Evolutionary conservation across 1,284 basidiomycete genomes (phyloP), one percentile per base, ranked within the genome.

Genomic region (Cryptococcus deneoformans): DNA sequence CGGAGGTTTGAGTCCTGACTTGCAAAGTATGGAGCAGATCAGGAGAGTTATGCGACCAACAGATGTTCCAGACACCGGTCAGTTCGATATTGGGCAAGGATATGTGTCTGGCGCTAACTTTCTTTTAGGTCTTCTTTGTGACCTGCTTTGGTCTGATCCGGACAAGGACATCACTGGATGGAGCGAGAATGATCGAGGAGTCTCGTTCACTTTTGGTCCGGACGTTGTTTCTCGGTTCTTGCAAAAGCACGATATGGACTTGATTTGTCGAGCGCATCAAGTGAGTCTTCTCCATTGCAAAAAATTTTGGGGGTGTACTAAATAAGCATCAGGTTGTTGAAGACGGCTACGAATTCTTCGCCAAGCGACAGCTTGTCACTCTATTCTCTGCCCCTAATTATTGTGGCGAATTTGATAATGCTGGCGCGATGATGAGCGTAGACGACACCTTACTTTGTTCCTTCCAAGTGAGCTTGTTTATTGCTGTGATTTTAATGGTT

Each of bases 1-100:
- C 69, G 77, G 77, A 46, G 77, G 77, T 53, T 63, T 78, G 61
- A 94, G 90, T 79, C 95, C 96, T 52, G 94, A 98, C 80, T 82
- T 99, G 64, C 94, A 98, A 83, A 92, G 89, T 73, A 99, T 99
- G 95, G 95, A 99, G 80, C 94, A 99, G 83, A 99, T 99, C 82
- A 85, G 96, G 77, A 86, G 95, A 76, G 94, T 99, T 52, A 98
- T 98, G 95, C 84, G 95, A 81, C 96, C 95, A 43, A 99, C 95
- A 59, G 95, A 99, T 79, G 95, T 99, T 54, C 95, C 96, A 63
- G 95, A 99, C 80, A 97, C 93, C 64, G 94, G 93, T 90, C 65
- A 68, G 86, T 79, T 9, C 24, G 34, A 29, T 29, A 5, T 29
- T 7, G n/a, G 0, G 34, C 12, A 10, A 7, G 34, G 24, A 5